Base-by-base conservation (phyloP, 805 yeast species). In the Candida berthetii region DNA sequence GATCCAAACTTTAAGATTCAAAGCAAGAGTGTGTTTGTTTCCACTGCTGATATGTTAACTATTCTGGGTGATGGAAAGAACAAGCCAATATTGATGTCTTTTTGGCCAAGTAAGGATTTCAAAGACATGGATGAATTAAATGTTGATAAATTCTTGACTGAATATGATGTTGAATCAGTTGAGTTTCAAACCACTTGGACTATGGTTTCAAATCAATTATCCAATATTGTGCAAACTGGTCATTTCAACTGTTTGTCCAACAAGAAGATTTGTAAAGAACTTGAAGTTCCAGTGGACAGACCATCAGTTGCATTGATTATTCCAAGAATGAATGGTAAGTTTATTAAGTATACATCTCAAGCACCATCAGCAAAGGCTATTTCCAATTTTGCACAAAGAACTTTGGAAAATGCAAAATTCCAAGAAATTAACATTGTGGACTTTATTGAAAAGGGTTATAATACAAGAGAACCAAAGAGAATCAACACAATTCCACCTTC, bases 241-340 rank as follows among this genome's bases (percentile, higher is more conserved):
- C 87, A 78, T 55, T 64, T 83, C 48, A 80, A 78, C 58, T 85
- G 93, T 59, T 58, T 62, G 31, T 53, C 72, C 10, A 71, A 78
- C 49, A 58, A 66, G 4, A 60, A 63, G 16, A 53, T 82, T 2
- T 85, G 95, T 55, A 49, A 60, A 22, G 64, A 72, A 33, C 54
- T 85, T 36, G 81, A 78, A 0, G 62, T 75, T 43, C 48, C 48
- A 0, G 56, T 62, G 18, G 54, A 51, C 15, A 38, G 35, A 7
- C 84, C 85, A 3, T 55, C 56, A 39, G 65, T 72, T 32, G 66
- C 69, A 3, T 60, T 80, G 57, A 64, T 84, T 37, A 67, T 85
- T 25, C 83, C 85, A 1, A 65, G 72, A 38, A 53, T 49, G 3
- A 62, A 78, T 2, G 71, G 74, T 3, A 70, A 74, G 42, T 65